Base-by-base conservation (phyloP, 805 yeast species). In the Zygosaccharomyces lentus region DNA sequence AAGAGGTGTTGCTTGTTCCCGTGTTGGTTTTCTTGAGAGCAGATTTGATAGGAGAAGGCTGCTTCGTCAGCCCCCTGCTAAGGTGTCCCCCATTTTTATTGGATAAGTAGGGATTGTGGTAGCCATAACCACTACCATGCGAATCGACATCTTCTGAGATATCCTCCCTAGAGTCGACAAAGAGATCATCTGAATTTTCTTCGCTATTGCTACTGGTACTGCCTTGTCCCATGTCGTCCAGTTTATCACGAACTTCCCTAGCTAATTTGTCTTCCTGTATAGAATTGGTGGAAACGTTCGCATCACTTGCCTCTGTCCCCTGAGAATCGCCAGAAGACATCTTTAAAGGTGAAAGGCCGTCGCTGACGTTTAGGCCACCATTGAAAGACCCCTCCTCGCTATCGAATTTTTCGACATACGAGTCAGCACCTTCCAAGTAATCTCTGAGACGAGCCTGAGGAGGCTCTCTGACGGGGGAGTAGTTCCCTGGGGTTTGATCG, bases 41-140 rank as follows among this genome's bases (percentile, higher is more conserved):
- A 8, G 75, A 69, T 47, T 71, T 71, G 37, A 72, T 72, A 12
- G 81, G 79, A n/a, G 71, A 47, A 12, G 56, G 47, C 10, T 41
- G 34, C 41, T 59, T 55, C 26, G 34, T 6, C 4, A 24, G 19
- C 16, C 43, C 37, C 19, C 24, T 23, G 16, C 12, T 10, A 8
- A 25, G 9, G 19, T 38, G 26, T 6, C n/a, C 24, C 9, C 23
- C 23, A 10, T 13, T 38, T n/a, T 23, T 25, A 23, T 38, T 38
- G 19, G 41, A 32, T n/a, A 46, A 38, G 31, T 46, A 45, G 3
- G 52, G 49, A 13, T 17, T 15, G 15, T 16, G 17, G 15, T 26
- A 16, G 27, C n/a, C 21, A 9, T 17, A 7, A 2, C 17, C 13
- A 13, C 27, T 38, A 8, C 34, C 34, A 10, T 38, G 29, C 15